These are phyloP conservation scores for Vanrija sp. DNA, from an alignment of 1,284 basidiomycete species.

Conservation along the genomic window DNA sequence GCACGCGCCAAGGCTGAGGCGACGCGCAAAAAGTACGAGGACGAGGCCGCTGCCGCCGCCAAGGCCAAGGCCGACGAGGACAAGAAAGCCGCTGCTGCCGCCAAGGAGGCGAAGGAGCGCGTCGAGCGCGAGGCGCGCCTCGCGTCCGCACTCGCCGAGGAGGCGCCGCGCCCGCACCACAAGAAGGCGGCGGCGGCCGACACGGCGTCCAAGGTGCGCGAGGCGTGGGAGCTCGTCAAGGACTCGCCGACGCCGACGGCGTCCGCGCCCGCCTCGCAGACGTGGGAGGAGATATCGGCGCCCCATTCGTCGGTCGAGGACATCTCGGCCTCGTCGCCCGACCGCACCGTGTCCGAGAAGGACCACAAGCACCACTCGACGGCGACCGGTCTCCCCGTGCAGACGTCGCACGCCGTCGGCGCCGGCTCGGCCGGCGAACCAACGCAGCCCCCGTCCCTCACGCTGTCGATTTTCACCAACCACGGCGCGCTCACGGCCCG, in stretches of 20 bases:
- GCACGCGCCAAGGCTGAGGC: slow-evolving; percentile 70
- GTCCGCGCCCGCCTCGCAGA: slow-evolving; percentile 33
- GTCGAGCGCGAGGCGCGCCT: slow-evolving; percentile 13
- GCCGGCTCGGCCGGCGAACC: slow-evolving; percentile 1
- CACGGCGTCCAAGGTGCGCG: slow-evolving; percentile 48
- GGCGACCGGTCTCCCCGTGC: neutral
- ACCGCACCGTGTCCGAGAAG: slow-evolving; percentile 7
- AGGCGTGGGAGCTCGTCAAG: slow-evolving; percentile 58
- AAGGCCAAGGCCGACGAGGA: slow-evolving; percentile 21
- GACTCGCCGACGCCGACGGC: slow-evolving; percentile 36
- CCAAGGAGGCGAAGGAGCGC: slow-evolving; percentile 25
- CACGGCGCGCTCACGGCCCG: slow-evolving; percentile 71
- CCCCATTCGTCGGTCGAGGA: slow-evolving; percentile 29
- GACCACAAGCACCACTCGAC: slow-evolving; percentile 7
- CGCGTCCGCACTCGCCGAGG: slow-evolving; percentile 12
- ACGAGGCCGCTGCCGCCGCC: slow-evolving; percentile 26
- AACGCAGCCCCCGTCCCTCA: slow-evolving; percentile 54
- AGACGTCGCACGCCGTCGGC: neutral
- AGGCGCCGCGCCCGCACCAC: slow-evolving; percentile 2
- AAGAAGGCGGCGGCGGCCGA: slow-evolving; percentile 3
- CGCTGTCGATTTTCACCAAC: slow-evolving; percentile 74
- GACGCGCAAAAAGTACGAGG: slow-evolving; percentile 68
- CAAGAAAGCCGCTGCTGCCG: slow-evolving; percentile 18
- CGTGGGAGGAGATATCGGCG: slow-evolving; percentile 42
- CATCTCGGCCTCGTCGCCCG: slow-evolving; percentile 20